Evolutionary conservation across 2,329 filamentous ascomycete species (phyloP).

Genomic region (Orbilia ellipsospora): DNA sequence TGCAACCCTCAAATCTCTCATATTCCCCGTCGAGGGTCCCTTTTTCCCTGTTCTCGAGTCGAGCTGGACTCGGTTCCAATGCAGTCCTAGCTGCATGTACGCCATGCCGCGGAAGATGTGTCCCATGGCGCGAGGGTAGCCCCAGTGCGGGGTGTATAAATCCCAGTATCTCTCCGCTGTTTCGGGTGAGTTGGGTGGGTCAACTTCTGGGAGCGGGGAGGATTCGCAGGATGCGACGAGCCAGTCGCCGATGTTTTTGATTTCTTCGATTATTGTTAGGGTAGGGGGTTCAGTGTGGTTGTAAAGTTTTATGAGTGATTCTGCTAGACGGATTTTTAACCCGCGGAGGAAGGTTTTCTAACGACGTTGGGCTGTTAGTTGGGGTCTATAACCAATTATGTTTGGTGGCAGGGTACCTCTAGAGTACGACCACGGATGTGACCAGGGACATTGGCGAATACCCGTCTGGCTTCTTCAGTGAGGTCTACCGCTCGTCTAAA

Average conservation of each 20-base stretch:
- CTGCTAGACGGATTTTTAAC: conserved; percentile 45
- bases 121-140: conserved; percentile 56
- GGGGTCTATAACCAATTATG: not conserved
- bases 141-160: conserved; percentile 58
- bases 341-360: conserved; percentile 54
- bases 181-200: conserved; percentile 55
- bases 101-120: conserved; percentile 57
- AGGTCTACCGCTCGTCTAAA: conserved; percentile 48
- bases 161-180: conserved; percentile 54
- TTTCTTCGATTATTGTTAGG: conserved; percentile 51
- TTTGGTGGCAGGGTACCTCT: conserved; percentile 25
- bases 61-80: conserved; percentile 52
- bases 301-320: conserved; percentile 49
- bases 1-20: conserved; percentile 51
- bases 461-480: conserved; percentile 39
- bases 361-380: not conserved
- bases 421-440: conserved; percentile 48
- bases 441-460: conserved; percentile 39
- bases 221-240: conserved; percentile 51
- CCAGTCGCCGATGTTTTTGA: conserved; percentile 48
- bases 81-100: conserved; percentile 56
- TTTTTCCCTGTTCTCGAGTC: conserved; percentile 43
- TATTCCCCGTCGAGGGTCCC: conserved; percentile 43
- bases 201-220: conserved; percentile 55
- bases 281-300: conserved; percentile 46